Percentiles rank a stretch among this genome's conserved stretches.
Conservation (phyloP, 1,139 yeast genomes). For the Yamadazyma friedrichii region DNA sequence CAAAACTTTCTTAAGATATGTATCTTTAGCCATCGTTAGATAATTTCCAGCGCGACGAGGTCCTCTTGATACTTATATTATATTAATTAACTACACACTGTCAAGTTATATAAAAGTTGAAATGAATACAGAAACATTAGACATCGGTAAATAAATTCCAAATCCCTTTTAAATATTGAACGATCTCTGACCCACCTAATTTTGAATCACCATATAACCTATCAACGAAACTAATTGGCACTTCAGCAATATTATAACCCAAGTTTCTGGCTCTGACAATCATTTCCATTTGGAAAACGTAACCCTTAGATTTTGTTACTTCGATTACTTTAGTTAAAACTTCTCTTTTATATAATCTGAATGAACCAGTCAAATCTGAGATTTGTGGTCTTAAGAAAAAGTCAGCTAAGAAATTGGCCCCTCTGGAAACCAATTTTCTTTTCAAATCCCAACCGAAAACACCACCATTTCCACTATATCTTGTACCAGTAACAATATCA, state of each 20-base stretch:
- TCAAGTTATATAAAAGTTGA: background rate
- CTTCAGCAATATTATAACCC: constrained; percentile 74
- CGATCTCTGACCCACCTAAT: constrained; percentile 80
- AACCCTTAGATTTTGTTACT: constrained; percentile 75
- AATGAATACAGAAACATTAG: constrained; percentile 24
- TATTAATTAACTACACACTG: background rate
- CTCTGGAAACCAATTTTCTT: constrained; percentile 75
- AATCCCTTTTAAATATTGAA: constrained; percentile 72
- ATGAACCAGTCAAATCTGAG: constrained; percentile 77
- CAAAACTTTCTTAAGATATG: constrained; percentile 42
- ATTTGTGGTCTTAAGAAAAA: constrained; percentile 72
- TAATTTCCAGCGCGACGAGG: background rate
- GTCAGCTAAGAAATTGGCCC: constrained; percentile 78
- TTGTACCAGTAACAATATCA: constrained; percentile 84
- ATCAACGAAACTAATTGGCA: constrained; percentile 78
- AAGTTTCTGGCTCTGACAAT: constrained; percentile 77
- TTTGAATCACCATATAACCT: constrained; percentile 79
- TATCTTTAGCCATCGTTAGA: constrained; percentile 36
- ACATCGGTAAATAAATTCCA: constrained; percentile 69
- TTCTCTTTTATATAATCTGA: constrained; percentile 72
- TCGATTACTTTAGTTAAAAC: constrained; percentile 66
- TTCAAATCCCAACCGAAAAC: constrained; percentile 86
- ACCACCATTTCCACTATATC: constrained; percentile 81
- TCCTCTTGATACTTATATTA: background rate
- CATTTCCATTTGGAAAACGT: constrained; percentile 90